Conservation (phyloP, 139 green algal genomes). For the Micractinium sp. region DNA sequence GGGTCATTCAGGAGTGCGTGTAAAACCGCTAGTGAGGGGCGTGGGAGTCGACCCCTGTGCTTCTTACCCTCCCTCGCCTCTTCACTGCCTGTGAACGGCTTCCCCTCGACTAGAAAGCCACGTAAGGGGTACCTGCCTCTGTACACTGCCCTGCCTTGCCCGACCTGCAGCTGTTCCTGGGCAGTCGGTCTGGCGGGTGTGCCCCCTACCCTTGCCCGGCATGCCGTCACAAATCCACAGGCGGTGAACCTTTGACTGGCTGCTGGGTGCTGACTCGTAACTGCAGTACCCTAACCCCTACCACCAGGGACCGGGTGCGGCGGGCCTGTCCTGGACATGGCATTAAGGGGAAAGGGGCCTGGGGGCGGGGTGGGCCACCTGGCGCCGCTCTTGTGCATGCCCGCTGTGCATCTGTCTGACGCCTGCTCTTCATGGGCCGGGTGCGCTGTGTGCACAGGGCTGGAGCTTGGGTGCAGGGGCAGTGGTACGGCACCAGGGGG, state of each 20-base stretch:
- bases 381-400: too few species aligned
- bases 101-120: background rate
- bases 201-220: constrained; percentile 32
- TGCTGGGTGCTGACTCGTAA: constrained; percentile 64
- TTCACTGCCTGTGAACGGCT: background rate
- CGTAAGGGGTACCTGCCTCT: background rate
- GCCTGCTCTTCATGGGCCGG: too few species aligned
- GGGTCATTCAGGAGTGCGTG: too few species aligned
- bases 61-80: background rate
- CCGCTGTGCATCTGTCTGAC: too few species aligned
- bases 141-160: background rate
- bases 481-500: too few species aligned
- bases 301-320: background rate
- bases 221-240: constrained; percentile 46
- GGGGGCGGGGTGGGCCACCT: too few species aligned
- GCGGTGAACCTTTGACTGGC: constrained; percentile 66
- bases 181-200: constrained; percentile 55
- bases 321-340: too few species aligned
- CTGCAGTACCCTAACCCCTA: constrained; percentile 35
- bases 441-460: too few species aligned
- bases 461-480: too few species aligned
- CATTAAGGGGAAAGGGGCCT: too few species aligned
- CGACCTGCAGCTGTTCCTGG: constrained; percentile 60
- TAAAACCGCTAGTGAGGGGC: too few species aligned
- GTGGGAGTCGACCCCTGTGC: too few species aligned